Evolutionary conservation across 768 basidiomycete species (phyloP), one percentile per base, ranked within the genome.

Genomic region (Piloderma croceum): DNA sequence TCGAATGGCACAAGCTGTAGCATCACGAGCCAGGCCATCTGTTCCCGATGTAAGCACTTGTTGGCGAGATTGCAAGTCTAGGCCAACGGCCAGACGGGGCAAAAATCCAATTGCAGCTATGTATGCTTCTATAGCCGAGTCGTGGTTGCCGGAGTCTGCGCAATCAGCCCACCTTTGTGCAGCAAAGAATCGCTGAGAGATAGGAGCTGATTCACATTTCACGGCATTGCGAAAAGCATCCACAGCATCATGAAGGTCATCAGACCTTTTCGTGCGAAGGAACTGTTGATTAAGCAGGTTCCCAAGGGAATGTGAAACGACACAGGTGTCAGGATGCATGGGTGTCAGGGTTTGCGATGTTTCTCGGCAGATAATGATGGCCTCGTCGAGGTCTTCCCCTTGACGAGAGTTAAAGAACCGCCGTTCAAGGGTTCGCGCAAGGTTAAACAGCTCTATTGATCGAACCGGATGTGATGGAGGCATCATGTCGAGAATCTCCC

Each of bases 61-160:
- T 13, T 51, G 49, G 24, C 57, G 57, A 24, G 31, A 23, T 13
- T 29, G 15, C 13, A 57, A 36, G 19, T 53, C 35, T 15, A 47
- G 39, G 7, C 50, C 56, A 22, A 51, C 21, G 1, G 42, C 50
- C 24, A 51, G 21, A 19, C 36, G 44, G 3, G 57, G 45, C 21
- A 60, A 31, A 11, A 57, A 39, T 35, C 48, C 50, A 25, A 65
- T 50, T 7, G 57, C 48, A 25, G 41, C 49, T 11, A 48, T 49
- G 41, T 64, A 59, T 9, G 54, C 48, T 19, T 60, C 59, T 13
- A 63, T 33, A 5, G 56, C 62, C 6, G 57, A 60, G 3, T 41
- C 41, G 34, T 58, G 60, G 39, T 39, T n/a, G n/a, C n/a, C n/a
- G n/a, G n/a, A n/a, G n/a, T n/a, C n/a, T n/a, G n/a, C n/a, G n/a